Base-by-base conservation (phyloP, 2,329 filamentous ascomycete species). In the Metarhizium anisopliae region DNA sequence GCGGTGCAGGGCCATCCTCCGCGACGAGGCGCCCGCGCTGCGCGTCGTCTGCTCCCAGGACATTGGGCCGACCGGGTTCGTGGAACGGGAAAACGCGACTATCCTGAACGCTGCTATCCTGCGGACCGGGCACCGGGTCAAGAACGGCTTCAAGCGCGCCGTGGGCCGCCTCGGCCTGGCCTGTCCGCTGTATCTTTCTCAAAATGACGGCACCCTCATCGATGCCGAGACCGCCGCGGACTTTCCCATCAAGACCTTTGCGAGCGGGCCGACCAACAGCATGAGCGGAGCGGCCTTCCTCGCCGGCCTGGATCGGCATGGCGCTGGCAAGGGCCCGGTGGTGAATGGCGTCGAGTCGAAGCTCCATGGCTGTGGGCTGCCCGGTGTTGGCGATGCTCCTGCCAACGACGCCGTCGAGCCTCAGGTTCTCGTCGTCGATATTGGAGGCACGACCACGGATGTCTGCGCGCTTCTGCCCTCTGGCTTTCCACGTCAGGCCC, bases 381-480 rank as follows among this genome's bases (percentile, higher is more conserved):
- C 45, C 8, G 43, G 40, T 13, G 25, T 18, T 6, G 35, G 42
- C 1, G 30, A 40, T 13, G n/a, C 50, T 25, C 25, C 25, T 30
- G 0, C 53, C 36, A 14, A 60, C n/a, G 20, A n/a, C 4, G 38
- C 30, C 16, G 40, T 57, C n/a, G 55, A 66, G 25, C 67, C 68
- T 1, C 70, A 72, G 42, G 51, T 73, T 1, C 60, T 83, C 47
- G 79, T 83, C 0, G 74, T 83, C 2, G 82, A 85, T 60, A 76
- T 85, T 32, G 82, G 82, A 7, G 82, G 82, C 16, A 85, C 82
- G 0, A 85, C 81, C 0, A 81, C 80, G 2, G 82, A 85, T 64
- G 77, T 84, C 8, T 81, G 81, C 30, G 72, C 80, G 0, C 65
- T 85, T 2, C 69, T 83, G 1, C 76, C 79, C 0, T 82, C 77